Base-by-base conservation (phyloP, 306 rosid species). In the Amphicarpaea edgeworthii region DNA sequence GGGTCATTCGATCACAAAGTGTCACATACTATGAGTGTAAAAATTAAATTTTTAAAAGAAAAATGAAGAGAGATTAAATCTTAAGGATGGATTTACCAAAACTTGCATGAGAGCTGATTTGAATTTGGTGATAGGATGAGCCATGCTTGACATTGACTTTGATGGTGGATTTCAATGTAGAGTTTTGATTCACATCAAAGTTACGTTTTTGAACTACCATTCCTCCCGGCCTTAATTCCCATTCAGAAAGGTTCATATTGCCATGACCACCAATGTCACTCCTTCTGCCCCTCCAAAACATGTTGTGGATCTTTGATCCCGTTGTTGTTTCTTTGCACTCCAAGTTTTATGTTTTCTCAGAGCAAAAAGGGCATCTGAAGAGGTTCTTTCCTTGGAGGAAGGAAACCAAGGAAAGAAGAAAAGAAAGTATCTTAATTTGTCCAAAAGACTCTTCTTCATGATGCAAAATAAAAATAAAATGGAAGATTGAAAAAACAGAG, bases 161-260 rank as follows among this genome's bases (percentile, higher is more conserved):
- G 78, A 95, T 80, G 68, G 78, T 78, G 8, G 90, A 79, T 32
- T 81, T 32, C 21, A 85, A 14, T n/a, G 54, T 75, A 70, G 82
- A 68, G 37, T 68, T 64, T 12, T 65, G 85, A 49, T 81, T 79
- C 38, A 2, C 45, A 20, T 84, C 88, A 2, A 81, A 69, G 53
- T 79, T 81, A 66, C 98, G 84, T 73, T 86, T 90, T 45, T 94
- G 98, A 0, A 94, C 97, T 46, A 94, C 45, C 98, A 94, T 88
- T 79, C 97, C 98, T 21, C 98, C 91, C 4, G 97, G 98, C 77
- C 92, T 84, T 50, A 90, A 55, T 72, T 92, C 97, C 86, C 83
- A 90, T 6, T 83, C 91, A 3, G 62, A 84, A 1, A 24, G 34
- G 19, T 41, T 69, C 7, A 62, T 32, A 28, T 16, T 73, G 30